These are phyloP conservation scores for Chlorella sp. DNA, from an alignment of 139 green algal genomes.

Conservation along the genomic window DNA sequence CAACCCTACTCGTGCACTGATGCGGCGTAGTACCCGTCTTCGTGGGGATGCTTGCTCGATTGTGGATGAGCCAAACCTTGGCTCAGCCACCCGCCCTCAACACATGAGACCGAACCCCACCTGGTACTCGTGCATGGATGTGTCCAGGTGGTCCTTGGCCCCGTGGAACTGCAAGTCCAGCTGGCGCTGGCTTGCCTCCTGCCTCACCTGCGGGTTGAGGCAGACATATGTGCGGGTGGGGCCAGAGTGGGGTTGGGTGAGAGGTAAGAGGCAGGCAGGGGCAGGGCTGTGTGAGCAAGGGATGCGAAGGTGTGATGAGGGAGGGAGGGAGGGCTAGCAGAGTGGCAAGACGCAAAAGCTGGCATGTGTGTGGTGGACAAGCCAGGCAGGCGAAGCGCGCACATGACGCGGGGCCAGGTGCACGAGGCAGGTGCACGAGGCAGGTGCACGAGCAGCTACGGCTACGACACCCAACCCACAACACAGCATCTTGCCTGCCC, in stretches of 20 bases:
- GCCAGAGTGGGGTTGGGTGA: background rate
- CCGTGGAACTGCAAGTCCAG: slow-evolving; percentile 90
- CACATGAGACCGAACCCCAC: slow-evolving; percentile 37
- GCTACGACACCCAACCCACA: too few relatives aligned
- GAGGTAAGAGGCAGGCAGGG: too few relatives aligned
- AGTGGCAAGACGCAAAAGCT: too few relatives aligned
- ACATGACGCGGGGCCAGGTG: too few relatives aligned
- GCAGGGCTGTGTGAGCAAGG: background rate
- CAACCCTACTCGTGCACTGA: too few relatives aligned
- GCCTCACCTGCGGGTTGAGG: background rate
- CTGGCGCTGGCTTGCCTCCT: slow-evolving; percentile 46
- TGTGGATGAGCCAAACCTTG: background rate
- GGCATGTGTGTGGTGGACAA: background rate
- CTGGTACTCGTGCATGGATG: slow-evolving; percentile 87
- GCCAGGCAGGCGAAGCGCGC: too few relatives aligned
- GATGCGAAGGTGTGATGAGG: background rate
- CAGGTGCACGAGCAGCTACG: too few relatives aligned
- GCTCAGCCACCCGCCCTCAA: background rate
- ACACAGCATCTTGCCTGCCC: too few relatives aligned
- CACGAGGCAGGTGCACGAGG: too few relatives aligned
- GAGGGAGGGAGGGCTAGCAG: background rate
- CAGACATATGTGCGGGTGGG: background rate
- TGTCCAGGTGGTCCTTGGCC: slow-evolving; percentile 90
- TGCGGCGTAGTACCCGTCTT: too few relatives aligned
- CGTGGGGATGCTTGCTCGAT: too few relatives aligned